A percentile compares a stretch with the other conserved stretches of the same genome.
These are phyloP conservation scores for Marvania coccoides DNA, from an alignment of 139 green algal species.

Conservation along the genomic window DNA sequence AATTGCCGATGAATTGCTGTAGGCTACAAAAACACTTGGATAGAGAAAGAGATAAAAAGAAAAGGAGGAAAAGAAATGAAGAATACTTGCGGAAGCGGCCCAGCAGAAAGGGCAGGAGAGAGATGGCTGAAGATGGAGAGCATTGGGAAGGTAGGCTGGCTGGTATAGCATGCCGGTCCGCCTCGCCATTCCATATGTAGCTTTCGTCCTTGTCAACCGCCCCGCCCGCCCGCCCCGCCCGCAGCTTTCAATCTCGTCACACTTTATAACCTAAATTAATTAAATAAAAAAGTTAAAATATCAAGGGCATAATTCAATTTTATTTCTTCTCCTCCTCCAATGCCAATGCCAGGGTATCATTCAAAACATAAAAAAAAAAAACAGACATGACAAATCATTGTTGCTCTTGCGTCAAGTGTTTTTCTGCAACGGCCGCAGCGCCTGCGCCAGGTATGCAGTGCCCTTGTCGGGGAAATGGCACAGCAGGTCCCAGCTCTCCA, in stretches of 20 bases:
- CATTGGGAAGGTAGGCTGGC: no score
- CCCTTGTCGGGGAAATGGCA: constrained; percentile 65
- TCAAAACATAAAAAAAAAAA: constrained; percentile 2
- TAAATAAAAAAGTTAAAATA: no score
- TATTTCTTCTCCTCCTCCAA: background rate
- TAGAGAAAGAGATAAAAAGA: background rate
- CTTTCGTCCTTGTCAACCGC: no score
- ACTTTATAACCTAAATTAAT: background rate
- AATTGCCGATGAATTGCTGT: background rate
- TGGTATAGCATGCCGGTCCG: no score
- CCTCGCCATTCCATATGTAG: no score
- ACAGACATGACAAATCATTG: background rate
- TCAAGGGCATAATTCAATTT: no score
- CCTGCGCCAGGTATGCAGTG: constrained; percentile 78
- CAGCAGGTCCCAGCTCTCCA: constrained; percentile 81
- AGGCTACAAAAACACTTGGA: background rate
- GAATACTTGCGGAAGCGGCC: background rate
- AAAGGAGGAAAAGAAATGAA: background rate
- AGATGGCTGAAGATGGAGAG: no score
- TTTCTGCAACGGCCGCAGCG: constrained; percentile 63
- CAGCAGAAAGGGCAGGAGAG: no score
- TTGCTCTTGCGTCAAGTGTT: constrained; percentile 63
- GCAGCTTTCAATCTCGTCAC: no score
- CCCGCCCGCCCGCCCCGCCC: no score
- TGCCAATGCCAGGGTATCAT: background rate